phyloP scores from a whole-genome alignment of 768 basidiomycete species.

The Vararia minispora region DNA sequence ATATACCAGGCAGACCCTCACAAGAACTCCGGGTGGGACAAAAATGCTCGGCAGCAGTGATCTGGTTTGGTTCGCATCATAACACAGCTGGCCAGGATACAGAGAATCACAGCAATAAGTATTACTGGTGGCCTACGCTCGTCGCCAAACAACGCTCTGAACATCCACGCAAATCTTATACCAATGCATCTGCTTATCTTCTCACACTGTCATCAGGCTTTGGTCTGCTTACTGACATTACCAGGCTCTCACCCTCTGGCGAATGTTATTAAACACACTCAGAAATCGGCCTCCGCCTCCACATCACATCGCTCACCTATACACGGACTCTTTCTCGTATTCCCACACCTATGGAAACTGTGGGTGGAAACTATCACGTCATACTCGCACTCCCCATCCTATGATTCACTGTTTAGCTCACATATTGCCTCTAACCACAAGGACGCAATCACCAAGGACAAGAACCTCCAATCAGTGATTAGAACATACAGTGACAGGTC shows the following conservation, averaged over 20 bases:
- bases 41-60: too few relatives aligned
- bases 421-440: constrained; percentile 1
- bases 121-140: constrained; percentile 15
- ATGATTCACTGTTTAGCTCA: background rate
- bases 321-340: constrained; percentile 10
- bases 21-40: background rate
- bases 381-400: background rate
- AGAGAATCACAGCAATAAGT: constrained; percentile 10
- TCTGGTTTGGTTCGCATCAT: background rate
- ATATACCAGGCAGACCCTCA: background rate
- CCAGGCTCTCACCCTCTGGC: constrained; percentile 7
- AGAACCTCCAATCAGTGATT: background rate
- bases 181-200: constrained; percentile 6
- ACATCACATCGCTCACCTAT: constrained; percentile 7
- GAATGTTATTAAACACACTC: background rate
- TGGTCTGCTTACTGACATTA: constrained; percentile 6
- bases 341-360: background rate
- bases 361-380: constrained; percentile 7
- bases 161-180: constrained; percentile 2
- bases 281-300: background rate
- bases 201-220: constrained; percentile 1
- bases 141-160: constrained; percentile 4
- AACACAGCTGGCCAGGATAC: constrained; percentile 2
- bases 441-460: background rate
- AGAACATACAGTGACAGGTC: constrained; percentile 16